Evolutionary conservation across 768 basidiomycete species (phyloP).

Genomic region (Boletus subcaerulescens): DNA sequence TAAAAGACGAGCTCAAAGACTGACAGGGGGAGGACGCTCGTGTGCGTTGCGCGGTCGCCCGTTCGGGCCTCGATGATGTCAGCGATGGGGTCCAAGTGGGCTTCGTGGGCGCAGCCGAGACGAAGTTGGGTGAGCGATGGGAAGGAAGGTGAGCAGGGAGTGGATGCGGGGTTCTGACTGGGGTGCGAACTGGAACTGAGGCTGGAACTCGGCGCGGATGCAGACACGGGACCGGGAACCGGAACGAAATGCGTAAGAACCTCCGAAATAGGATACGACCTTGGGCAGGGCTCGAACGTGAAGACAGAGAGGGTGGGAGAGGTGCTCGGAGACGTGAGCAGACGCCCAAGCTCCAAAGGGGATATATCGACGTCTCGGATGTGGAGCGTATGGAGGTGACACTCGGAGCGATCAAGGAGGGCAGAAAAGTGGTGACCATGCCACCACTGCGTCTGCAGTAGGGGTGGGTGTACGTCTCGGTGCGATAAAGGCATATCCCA

Average conservation of each 20-base stretch:
- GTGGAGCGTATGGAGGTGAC: slow-evolving; percentile 16
- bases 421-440: slow-evolving; percentile 21
- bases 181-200: neutral
- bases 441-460: slow-evolving; percentile 14
- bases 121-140: slow-evolving; percentile 19
- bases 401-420: slow-evolving; percentile 21
- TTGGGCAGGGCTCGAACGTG: slow-evolving; percentile 24
- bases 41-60: slow-evolving; percentile 7
- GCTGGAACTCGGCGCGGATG: neutral
- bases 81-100: slow-evolving; percentile 11
- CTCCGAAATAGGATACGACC: slow-evolving; percentile 13
- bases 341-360: slow-evolving; percentile 15
- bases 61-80: slow-evolving; percentile 19
- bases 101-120: slow-evolving; percentile 23
- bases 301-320: slow-evolving; percentile 18
- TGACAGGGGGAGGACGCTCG: slow-evolving; percentile 10
- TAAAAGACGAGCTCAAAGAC: slow-evolving; percentile 24
- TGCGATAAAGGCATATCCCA: slow-evolving; percentile 16
- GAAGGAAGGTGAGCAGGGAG: neutral
- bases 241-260: slow-evolving; percentile 15
- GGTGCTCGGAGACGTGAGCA: slow-evolving; percentile 17
- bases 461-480: slow-evolving; percentile 6
- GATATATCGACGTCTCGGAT: slow-evolving; percentile 24
- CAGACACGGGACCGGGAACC: neutral
- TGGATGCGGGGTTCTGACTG: neutral